These are phyloP conservation scores for Carex pumila DNA, from an alignment of 176 grass and related monocot species.

Conservation along the genomic window DNA sequence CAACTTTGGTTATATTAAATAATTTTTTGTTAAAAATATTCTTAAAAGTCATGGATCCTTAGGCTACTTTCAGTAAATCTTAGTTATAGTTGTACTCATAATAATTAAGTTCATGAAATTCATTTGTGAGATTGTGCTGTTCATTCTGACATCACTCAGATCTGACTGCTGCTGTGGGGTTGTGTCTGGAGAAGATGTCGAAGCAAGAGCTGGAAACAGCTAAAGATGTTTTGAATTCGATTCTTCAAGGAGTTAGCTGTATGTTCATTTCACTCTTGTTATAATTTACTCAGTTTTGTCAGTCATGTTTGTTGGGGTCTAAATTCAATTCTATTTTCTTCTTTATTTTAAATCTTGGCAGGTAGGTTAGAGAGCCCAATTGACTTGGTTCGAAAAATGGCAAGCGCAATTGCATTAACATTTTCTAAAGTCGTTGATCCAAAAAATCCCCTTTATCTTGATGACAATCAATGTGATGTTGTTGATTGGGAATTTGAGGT, in stretches of 20 bases:
- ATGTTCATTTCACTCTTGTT: constrained; percentile 20
- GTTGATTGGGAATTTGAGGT: constrained; percentile 86
- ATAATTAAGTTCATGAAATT: not conserved
- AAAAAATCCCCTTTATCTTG: constrained; percentile 81
- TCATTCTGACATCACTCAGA: constrained; percentile 47
- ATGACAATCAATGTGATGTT: constrained; percentile 71
- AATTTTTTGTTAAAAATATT: not conserved
- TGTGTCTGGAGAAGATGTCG: constrained; percentile 75
- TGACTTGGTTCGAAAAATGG: constrained; percentile 87
- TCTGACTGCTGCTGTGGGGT: constrained; percentile 82
- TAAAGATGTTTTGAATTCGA: constrained; percentile 74
- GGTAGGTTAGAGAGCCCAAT: constrained; percentile 93
- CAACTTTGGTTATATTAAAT: not conserved
- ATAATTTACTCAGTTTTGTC: constrained; percentile 16
- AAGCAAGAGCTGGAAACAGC: constrained; percentile 74
- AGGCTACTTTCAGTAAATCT: not conserved
- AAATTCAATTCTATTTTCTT: not conserved
- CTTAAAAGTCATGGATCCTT: not conserved
- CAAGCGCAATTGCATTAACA: constrained; percentile 69
- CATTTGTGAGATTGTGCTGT: constrained; percentile 19
- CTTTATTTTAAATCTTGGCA: constrained; percentile 32
- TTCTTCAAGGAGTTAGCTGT: constrained; percentile 97
- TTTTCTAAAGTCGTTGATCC: constrained; percentile 95
- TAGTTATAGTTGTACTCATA: not conserved
- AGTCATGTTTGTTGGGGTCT: not conserved